Percentiles rank a stretch among this genome's conserved stretches.
Evolutionary conservation across 2,329 filamentous ascomycete species (phyloP).

Genomic region (Didymosphaeria variabile): DNA sequence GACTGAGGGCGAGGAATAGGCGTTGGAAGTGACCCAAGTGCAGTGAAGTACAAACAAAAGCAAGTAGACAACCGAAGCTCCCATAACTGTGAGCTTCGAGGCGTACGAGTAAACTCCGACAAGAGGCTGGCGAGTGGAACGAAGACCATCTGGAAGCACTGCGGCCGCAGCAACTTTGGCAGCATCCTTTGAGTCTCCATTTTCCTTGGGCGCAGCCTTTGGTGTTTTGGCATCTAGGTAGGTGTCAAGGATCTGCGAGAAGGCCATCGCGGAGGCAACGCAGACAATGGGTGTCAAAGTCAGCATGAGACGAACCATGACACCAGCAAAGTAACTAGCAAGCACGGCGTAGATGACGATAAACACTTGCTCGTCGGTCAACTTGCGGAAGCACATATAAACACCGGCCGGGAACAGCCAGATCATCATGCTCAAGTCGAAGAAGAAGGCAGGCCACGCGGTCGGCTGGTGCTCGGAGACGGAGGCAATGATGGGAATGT

Average conservation of each 20-base stretch:
- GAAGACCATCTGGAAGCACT: slow-evolving; percentile 65
- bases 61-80: slow-evolving; percentile 78
- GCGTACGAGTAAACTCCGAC: slow-evolving; percentile 84
- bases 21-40: slow-evolving; percentile 99
- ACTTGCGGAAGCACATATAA: slow-evolving; percentile 94
- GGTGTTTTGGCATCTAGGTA: slow-evolving; percentile 77
- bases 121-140: slow-evolving; percentile 74
- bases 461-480: slow-evolving; percentile 99
- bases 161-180: slow-evolving; percentile 60
- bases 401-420: slow-evolving; percentile 99
- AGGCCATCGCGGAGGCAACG: slow-evolving; percentile 87
- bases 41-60: slow-evolving; percentile 96
- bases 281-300: slow-evolving; percentile 97
- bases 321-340: slow-evolving; percentile 96
- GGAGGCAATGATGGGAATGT: slow-evolving; percentile 99
- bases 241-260: slow-evolving; percentile 87
- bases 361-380: slow-evolving; percentile 97
- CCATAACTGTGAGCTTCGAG: slow-evolving; percentile 82
- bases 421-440: slow-evolving; percentile 96
- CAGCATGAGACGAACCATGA: slow-evolving; percentile 99
- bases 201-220: slow-evolving; percentile 59
- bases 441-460: slow-evolving; percentile 99
- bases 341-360: slow-evolving; percentile 97
- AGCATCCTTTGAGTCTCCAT: slow-evolving; percentile 35
- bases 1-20: slow-evolving; percentile 97